Conservation (phyloP, 148 eudicot genomes). For the Selenicereus undatus region DNA sequence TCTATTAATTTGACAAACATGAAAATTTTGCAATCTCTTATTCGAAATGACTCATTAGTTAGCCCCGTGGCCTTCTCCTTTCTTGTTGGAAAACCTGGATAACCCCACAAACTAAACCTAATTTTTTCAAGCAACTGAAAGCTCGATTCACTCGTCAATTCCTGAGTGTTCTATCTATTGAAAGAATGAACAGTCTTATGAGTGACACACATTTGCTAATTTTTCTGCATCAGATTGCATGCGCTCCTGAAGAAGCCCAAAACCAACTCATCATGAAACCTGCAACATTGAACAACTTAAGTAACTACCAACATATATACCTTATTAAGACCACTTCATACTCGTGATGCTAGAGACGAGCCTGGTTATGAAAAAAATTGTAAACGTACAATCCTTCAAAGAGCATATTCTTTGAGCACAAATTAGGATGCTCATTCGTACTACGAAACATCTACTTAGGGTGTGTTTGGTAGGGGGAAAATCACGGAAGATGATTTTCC, state of each 20-base stretch:
- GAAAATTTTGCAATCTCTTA: too few species aligned
- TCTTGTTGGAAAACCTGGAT: conserved; percentile 31
- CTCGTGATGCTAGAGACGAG: too few species aligned
- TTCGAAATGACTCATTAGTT: not conserved
- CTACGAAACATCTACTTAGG: too few species aligned
- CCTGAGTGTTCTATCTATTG: conserved; percentile 27
- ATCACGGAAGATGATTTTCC: too few species aligned
- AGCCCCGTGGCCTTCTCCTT: conserved; percentile 16
- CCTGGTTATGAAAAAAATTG: too few species aligned
- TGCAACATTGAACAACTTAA: not conserved
- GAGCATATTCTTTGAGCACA: too few species aligned
- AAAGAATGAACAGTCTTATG: conserved; percentile 40
- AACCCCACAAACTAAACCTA: conserved; percentile 14
- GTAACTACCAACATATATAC: not conserved
- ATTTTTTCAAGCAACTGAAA: conserved; percentile 16
- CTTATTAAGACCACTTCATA: not conserved
- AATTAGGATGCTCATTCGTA: too few species aligned
- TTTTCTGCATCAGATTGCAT: conserved; percentile 9
- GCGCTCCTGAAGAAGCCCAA: conserved; percentile 32
- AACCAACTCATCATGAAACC: conserved; percentile 24
- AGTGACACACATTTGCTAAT: conserved; percentile 33
- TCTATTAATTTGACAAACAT: too few species aligned
- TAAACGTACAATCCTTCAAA: too few species aligned
- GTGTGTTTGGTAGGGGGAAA: too few species aligned
- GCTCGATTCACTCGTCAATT: conserved; percentile 21